phyloP scores from a whole-genome alignment of 176 grass and related monocot genomes.

The Phoenix roebelenii region DNA sequence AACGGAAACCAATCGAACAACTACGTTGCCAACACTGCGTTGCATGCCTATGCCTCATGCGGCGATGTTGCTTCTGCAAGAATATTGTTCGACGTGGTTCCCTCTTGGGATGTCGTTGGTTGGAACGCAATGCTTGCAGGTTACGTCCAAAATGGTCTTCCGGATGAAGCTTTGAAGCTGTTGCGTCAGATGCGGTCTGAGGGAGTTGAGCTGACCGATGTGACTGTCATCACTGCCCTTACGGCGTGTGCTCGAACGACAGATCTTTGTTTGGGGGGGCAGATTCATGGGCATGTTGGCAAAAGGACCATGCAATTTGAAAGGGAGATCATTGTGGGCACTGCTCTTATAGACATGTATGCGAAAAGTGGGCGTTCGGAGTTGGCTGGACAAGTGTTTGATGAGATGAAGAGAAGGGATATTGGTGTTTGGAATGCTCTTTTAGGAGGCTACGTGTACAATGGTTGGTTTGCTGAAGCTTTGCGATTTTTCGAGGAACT shows the following conservation, averaged over 20 bases:
- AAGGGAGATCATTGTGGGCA: constrained; percentile 2
- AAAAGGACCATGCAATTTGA: background rate
- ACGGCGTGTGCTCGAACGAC: constrained; percentile 8
- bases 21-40: constrained; percentile 1
- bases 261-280: background rate
- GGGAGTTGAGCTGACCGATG: background rate
- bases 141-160: background rate
- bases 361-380: background rate
- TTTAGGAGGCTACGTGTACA: constrained; percentile 8
- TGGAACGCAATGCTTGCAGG: constrained; percentile 13
- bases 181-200: background rate
- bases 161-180: background rate
- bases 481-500: constrained; percentile 1
- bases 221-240: constrained; percentile 6
- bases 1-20: background rate
- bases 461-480: constrained; percentile 8
- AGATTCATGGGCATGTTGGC: constrained; percentile 1
- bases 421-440: constrained; percentile 16
- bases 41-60: constrained; percentile 4
- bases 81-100: constrained; percentile 3
- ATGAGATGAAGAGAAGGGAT: constrained; percentile 7
- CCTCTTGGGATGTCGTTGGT: background rate
- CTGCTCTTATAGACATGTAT: constrained; percentile 14
- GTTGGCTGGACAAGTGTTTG: constrained; percentile 3
- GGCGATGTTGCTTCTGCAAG: background rate